Evolutionary conservation across 495 filamentous ascomycete genomes (phyloP).

Genomic region (Penicillium dipodomyicola): DNA sequence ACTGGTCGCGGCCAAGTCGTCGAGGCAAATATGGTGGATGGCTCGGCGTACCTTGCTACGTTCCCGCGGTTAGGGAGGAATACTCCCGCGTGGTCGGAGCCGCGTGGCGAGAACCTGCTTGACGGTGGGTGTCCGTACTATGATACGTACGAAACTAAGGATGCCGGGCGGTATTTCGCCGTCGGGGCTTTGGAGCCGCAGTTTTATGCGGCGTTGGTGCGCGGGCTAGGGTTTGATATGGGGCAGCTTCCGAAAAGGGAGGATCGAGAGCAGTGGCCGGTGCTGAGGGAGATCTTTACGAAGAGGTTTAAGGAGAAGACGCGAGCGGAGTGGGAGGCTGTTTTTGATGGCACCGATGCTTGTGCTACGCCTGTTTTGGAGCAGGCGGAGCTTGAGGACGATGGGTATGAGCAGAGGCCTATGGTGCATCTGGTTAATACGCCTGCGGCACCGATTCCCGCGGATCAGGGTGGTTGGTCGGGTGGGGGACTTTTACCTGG

Average conservation of each 20-base stretch:
- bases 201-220: conserved; percentile 70
- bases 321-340: conserved; percentile 73
- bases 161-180: conserved; percentile 77
- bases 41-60: conserved; percentile 69
- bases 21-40: conserved; percentile 96
- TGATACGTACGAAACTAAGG: conserved; percentile 79
- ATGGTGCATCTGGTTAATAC: conserved; percentile 65
- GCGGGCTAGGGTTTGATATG: conserved; percentile 57
- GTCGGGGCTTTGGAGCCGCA: conserved; percentile 85
- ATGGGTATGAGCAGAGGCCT: conserved; percentile 71
- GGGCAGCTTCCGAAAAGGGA: conserved; percentile 51
- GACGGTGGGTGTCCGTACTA: conserved; percentile 88
- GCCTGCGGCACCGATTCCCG: conserved; percentile 56
- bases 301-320: conserved; percentile 68
- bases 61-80: conserved; percentile 67
- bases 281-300: conserved; percentile 58
- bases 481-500: conserved; percentile 60
- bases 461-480: conserved; percentile 63
- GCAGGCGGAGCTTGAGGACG: conserved; percentile 66
- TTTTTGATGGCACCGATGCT: conserved; percentile 88
- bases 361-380: conserved; percentile 86
- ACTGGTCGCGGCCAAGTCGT: conserved; percentile 80
- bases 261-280: conserved; percentile 63
- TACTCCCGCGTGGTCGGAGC: conserved; percentile 54
- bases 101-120: conserved; percentile 72